Evolutionary conservation across 2,329 filamentous ascomycete species (phyloP), one percentile per base, ranked within the genome.

Genomic region (Xylaria sp.): DNA sequence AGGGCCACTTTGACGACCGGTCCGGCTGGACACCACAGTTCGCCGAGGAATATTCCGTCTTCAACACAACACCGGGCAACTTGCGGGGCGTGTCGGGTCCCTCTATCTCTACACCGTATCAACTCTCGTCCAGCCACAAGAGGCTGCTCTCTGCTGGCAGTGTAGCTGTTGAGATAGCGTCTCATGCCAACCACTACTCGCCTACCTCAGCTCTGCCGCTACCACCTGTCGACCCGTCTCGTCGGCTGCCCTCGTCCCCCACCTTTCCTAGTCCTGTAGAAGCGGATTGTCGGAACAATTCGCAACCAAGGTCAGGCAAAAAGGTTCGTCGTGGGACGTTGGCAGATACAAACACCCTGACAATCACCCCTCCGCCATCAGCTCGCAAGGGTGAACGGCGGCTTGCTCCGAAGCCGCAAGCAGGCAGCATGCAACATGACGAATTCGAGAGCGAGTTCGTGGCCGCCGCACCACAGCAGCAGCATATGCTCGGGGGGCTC

Each of bases 31-130:
- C 88, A 53, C 88, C 88, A 77, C 84, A 83, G 66, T 90, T 89
- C 80, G 87, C 88, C 71, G 87, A 90, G 76, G 88, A 90, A 72
- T 90, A 88, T 75, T 89, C 88, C 70, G 87, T 90, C 75, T 90
- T 90, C 81, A 88, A 89, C 79, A 81, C 84, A n/a, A 89, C 88
- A 9, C 88, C 88, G 17, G 88, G 86, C 57, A 87, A 88, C 75
- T 81, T 89, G 63, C 82, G 81, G 74, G 84, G 81, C 62, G 78
- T 80, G 51, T 80, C 83, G 65, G 81, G 77, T 66, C 77, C 79
- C 74, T 74, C 77, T 23, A 76, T 75, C 72, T 79, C 74, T 63
- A 81, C 77, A 70, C 80, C 81, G 15, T 80, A 79, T 65, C 76
- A 74, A 42, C 70, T 74, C 23, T 76, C 79, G 57, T 68, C 77